These are phyloP conservation scores for Quercus ilex DNA, from an alignment of 306 rosid genomes.

Conservation along the genomic window DNA sequence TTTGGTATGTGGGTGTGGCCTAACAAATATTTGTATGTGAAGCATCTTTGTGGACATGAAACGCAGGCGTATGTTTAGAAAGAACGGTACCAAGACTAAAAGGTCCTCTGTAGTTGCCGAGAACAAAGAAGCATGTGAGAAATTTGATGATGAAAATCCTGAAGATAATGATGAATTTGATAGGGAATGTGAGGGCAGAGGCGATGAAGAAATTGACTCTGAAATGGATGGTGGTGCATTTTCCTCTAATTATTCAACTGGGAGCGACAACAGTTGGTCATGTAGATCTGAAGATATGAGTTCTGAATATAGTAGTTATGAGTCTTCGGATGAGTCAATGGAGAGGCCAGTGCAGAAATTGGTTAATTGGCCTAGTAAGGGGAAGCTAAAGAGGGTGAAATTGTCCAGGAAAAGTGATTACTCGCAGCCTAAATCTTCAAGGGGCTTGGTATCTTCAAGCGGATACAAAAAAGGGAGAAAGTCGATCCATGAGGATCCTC, in stretches of 20 bases:
- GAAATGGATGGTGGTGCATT: conserved; percentile 67
- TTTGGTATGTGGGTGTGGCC: too few relatives aligned
- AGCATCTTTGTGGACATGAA: conserved; percentile 43
- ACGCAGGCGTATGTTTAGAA: conserved; percentile 78
- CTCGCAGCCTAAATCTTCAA: conserved; percentile 65
- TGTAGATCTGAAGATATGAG: conserved; percentile 48
- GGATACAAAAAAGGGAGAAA: conserved; percentile 36
- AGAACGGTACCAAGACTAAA: conserved; percentile 40
- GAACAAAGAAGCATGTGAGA: conserved; percentile 6
- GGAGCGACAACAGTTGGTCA: conserved; percentile 50
- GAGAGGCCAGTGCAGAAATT: conserved; percentile 34
- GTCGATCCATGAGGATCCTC: conserved; percentile 33
- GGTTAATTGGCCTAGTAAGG: conserved; percentile 61
- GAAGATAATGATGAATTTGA: conserved; percentile 49
- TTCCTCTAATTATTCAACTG: conserved; percentile 45
- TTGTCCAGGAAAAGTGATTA: too few relatives aligned
- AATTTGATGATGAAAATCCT: conserved; percentile 6
- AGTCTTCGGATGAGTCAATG: conserved; percentile 40
- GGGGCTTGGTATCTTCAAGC: conserved; percentile 45
- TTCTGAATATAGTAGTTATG: conserved; percentile 32
- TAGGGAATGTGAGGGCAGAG: conserved; percentile 20
- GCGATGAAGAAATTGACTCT: conserved; percentile 35
- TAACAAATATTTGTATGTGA: neutral
- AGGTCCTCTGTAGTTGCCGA: conserved; percentile 15
- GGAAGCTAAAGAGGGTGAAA: conserved; percentile 68